These are phyloP conservation scores for Colletotrichum agaves DNA, from an alignment of 2,329 filamentous ascomycete genomes.

Conservation along the genomic window DNA sequence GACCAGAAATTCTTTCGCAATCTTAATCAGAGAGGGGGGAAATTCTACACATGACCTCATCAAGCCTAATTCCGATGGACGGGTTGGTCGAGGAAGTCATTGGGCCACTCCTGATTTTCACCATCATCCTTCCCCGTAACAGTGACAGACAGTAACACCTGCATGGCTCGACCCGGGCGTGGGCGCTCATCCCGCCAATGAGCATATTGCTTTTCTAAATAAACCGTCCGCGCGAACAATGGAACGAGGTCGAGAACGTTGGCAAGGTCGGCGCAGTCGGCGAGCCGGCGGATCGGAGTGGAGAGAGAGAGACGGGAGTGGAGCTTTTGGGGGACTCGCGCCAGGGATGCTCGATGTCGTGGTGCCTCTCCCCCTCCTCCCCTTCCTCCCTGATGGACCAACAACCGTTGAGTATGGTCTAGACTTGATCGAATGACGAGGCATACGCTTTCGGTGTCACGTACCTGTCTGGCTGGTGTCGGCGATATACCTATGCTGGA, in stretches of 20 bases:
- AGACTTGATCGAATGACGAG: no score
- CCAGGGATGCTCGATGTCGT: slow-evolving; percentile 8
- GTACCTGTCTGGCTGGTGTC: no score
- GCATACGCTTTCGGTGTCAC: no score
- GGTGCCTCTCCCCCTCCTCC: no score
- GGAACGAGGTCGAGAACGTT: background rate
- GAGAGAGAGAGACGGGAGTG: background rate
- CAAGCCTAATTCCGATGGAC: background rate
- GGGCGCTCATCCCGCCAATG: no score
- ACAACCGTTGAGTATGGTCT: no score
- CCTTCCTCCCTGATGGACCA: background rate
- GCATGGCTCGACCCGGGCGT: background rate
- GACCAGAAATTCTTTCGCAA: background rate
- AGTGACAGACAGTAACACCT: background rate
- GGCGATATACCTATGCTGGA: no score
- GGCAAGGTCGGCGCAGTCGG: slow-evolving; percentile 19
- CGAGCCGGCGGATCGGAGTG: background rate
- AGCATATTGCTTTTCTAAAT: no score
- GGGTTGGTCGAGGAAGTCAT: background rate
- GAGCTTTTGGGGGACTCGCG: slow-evolving; percentile 3
- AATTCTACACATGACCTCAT: slow-evolving; percentile 9
- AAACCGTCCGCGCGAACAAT: no score
- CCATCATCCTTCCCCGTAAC: no score
- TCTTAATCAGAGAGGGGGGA: background rate
- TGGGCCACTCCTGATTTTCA: background rate